These are phyloP conservation scores for Lunularia cruciata DNA, from an alignment of 225 moss, liverwort and hornwort genomes.

Conservation along the genomic window DNA sequence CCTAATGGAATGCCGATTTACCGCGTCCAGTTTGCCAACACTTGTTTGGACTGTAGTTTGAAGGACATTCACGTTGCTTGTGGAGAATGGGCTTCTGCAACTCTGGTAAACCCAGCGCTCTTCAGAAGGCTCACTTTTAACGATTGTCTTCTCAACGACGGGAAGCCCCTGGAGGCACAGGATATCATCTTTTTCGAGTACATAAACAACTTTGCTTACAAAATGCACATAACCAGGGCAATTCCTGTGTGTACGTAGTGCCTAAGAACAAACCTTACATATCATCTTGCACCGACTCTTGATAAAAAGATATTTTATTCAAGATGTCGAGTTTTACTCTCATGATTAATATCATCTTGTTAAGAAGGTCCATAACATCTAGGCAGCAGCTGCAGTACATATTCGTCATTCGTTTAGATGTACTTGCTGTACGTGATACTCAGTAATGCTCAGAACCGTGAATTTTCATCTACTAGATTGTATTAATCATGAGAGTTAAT, in stretches of 20 bases:
- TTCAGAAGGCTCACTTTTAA: slow-evolving; percentile 27
- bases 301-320: too few species aligned
- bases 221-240: slow-evolving; percentile 2
- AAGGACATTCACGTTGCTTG: slow-evolving; percentile 34
- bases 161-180: slow-evolving; percentile 22
- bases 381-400: too few species aligned
- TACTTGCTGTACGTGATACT: too few species aligned
- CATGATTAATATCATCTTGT: too few species aligned
- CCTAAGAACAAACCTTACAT: too few species aligned
- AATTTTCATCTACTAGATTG: too few species aligned
- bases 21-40: slow-evolving; percentile 29
- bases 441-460: too few species aligned
- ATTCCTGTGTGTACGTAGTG: slow-evolving; percentile 4
- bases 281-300: too few species aligned
- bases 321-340: too few species aligned
- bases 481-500: too few species aligned
- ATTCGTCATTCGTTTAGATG: too few species aligned
- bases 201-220: slow-evolving; percentile 36
- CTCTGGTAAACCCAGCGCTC: slow-evolving; percentile 29
- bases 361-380: too few species aligned
- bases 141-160: slow-evolving; percentile 35
- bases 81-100: slow-evolving; percentile 37
- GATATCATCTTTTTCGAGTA: slow-evolving; percentile 30
- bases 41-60: slow-evolving; percentile 32
- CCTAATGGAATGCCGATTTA: slow-evolving; percentile 33